Evolutionary conservation across 2,329 filamentous ascomycete genomes (phyloP), one percentile per base, ranked within the genome.

Genomic region (Xylariaceae sp.): DNA sequence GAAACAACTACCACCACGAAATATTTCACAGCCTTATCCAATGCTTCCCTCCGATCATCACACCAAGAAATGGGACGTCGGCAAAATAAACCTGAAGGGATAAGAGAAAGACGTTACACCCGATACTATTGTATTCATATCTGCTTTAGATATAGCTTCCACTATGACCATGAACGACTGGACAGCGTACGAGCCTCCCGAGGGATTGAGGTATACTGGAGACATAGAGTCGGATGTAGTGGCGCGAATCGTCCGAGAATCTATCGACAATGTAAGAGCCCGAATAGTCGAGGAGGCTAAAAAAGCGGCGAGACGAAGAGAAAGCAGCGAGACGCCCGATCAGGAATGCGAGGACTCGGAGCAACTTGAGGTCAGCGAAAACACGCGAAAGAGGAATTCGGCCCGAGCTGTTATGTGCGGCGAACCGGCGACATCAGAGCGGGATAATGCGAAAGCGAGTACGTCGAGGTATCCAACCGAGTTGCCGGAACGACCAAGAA

Each of bases 181-280:
- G 76, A 72, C 68, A 39, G 65, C 71, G 49, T 79, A 77, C 58
- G 70, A 73, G 2, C 76, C 77, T 3, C 80, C 80, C 0, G 60
- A 64, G 8, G 72, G 70, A 0, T 64, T 83, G 5, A 66, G 55
- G 3, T 68, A 72, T 32, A 62, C 68, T 0, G 69, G 72, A 12
- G 71, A 72, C 39, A 61, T 71, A 50, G 70, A 70, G 0, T 73
- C 74, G 2, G 70, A 74, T 3, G 65, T 74, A 6, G 65, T 81
- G 1, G 59, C 67, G 3, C 67, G 72, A 5, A 61, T 82, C 12
- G 61, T 80, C 7, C 60, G 67, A 11, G 63, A 71, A 1, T 79
- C 79, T 2, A 71, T 81, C 19, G 71, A 74, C 4, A 77, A 71
- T 26, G 65, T 82, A 9, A 70, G 72, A 58, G 58, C 64, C 3